Percentiles rank a stretch among this genome's conserved stretches.
Conservation (phyloP, 1,284 basidiomycete genomes). For the Gymnopus androsaceus region DNA sequence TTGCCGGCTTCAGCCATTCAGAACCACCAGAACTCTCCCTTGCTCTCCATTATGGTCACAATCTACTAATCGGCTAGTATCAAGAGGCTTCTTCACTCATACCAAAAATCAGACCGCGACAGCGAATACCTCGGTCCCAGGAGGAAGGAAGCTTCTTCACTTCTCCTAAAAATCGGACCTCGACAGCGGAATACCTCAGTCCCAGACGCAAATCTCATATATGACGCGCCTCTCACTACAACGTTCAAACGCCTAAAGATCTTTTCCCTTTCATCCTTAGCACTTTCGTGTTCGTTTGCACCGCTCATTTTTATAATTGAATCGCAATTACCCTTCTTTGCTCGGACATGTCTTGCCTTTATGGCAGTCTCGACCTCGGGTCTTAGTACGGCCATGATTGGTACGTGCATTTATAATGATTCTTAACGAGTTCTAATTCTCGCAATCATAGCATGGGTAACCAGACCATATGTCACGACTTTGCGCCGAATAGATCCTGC, state of each 20-base stretch:
- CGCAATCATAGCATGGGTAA: slow-evolving; percentile 22
- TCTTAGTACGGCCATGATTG: slow-evolving; percentile 72
- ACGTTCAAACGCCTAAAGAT: slow-evolving; percentile 81
- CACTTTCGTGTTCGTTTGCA: slow-evolving; percentile 67
- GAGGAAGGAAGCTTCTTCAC: background rate
- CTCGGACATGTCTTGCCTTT: slow-evolving; percentile 67
- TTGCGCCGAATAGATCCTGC: slow-evolving; percentile 43
- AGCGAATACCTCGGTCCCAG: no score
- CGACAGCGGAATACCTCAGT: background rate
- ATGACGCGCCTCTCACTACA: slow-evolving; percentile 65
- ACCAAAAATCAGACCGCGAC: no score
- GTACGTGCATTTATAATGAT: background rate
- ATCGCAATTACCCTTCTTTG: slow-evolving; percentile 69
- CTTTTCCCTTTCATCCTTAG: slow-evolving; percentile 80
- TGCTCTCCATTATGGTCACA: background rate
- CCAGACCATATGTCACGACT: slow-evolving; percentile 53
- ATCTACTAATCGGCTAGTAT: no score
- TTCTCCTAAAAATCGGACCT: background rate
- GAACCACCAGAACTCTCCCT: background rate
- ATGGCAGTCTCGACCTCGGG: slow-evolving; percentile 74
- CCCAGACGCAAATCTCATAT: slow-evolving; percentile 23
- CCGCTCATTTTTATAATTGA: slow-evolving; percentile 84
- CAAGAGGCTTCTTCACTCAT: no score
- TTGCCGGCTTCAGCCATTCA: slow-evolving; percentile 8
- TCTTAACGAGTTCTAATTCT: slow-evolving; percentile 28